Base-by-base conservation (phyloP, 495 filamentous ascomycete genomes). In the Cercophora sp. region DNA sequence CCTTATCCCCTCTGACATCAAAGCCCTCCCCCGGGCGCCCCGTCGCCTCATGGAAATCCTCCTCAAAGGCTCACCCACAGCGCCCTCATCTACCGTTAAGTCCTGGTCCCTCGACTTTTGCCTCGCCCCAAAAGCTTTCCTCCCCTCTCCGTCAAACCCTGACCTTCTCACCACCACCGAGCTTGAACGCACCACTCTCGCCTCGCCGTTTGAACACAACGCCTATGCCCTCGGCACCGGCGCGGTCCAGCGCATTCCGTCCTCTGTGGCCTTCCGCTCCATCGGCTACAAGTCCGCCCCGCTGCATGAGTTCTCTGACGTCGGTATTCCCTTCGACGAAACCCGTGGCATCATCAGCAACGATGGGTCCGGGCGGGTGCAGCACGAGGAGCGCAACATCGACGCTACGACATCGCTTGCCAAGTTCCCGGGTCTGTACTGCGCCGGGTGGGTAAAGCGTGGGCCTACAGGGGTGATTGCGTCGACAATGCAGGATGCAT, bases 391-490 rank as follows among this genome's bases (percentile, higher is more conserved):
- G 35, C 46, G 59, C 18, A 41, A 53, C 18, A 15, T 27, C 10
- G 70, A 71, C 42, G 59, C 47, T 1, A 47, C 51, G n/a, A 51
- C 58, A 56, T 19, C 16, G 2, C 62, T 69, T 74, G 23, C 13
- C 13, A 23, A 10, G 29, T 69, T 95, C 1, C 86, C 88, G 1
- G 94, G 94, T 1, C 61, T 96, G 15, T 98, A 98, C 68, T 92
- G 89, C 57, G 88, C 91, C 18, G 93, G 93, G 3, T 98, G 93
- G 93, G 91, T 96, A 18, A 97, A 97, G 70, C 78, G 89, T 35
- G 93, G 93, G 1, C 94, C 93, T 0, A 95, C 91, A 4, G 93
- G 93, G 5, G 92, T 96, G 3, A 97, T 98, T 66, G 92, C 93
- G 8, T 89, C 84, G 23, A 98, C 93, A 0, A 95, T 98, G 92